Conservation (phyloP, 371 early-diverging fungal species). For the Mortierella sp. region DNA sequence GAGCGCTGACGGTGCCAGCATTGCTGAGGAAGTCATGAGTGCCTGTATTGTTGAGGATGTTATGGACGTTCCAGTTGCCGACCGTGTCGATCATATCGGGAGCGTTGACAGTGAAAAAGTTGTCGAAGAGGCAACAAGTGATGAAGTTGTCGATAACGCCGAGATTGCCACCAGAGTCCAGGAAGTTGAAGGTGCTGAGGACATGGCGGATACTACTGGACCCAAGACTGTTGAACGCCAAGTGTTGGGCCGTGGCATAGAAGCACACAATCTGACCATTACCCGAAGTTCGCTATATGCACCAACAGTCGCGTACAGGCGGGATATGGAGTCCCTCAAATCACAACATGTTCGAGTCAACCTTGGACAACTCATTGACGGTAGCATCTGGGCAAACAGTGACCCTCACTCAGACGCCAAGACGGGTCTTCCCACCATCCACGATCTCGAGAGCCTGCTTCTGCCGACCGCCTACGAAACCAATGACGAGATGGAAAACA, state of each 20-base stretch:
- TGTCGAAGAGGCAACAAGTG: too few relatives aligned
- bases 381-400: not conserved
- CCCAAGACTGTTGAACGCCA: not conserved
- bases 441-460: not conserved
- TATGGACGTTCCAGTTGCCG: too few relatives aligned
- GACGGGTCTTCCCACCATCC: conserved; percentile 1
- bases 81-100: too few relatives aligned
- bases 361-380: not conserved
- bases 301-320: not conserved
- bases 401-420: not conserved
- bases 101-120: too few relatives aligned
- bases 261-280: not conserved
- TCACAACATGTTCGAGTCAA: not conserved
- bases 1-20: too few relatives aligned
- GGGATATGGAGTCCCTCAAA: conserved; percentile 3
- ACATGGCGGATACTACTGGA: not conserved
- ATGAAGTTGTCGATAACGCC: not conserved
- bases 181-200: not conserved
- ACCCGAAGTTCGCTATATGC: not conserved
- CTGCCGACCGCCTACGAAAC: not conserved
- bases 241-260: not conserved
- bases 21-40: too few relatives aligned
- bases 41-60: too few relatives aligned
- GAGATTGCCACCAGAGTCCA: too few relatives aligned
- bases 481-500: not conserved